Evolutionary conservation across 2,329 filamentous ascomycete species (phyloP), one percentile per base, ranked within the genome.

Genomic region (Penicillium sp.): DNA sequence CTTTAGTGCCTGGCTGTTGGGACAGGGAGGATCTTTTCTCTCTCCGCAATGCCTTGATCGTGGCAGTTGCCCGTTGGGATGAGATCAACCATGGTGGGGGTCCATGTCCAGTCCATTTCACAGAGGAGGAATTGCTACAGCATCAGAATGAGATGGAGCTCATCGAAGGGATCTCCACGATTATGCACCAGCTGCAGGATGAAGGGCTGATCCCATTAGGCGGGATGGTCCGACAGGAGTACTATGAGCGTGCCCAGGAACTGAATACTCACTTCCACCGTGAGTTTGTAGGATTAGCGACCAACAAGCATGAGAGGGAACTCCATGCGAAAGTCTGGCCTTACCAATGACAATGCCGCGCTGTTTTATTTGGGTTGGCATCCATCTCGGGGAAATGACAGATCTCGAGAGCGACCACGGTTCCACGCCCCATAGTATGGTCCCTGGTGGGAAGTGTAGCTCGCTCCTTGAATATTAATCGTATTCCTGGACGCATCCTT

Each of bases 11-110:
- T 16, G 28, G 43, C 2, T 52, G 44, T 25, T 52, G 45, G 48
- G 38, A 51, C 10, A 37, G 41, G 17, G 41, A 53, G 25, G 48
- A 51, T 33, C 37, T 45, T 7, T 51, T 53, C 33, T 53, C 45
- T 7, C 33, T 53, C n/a, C 44, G 41, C 18, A 41, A 53, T 35
- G 25, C 45, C n/a, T 19, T 50, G 23, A 43, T 51, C n/a, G 33
- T 28, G 14, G 30, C 45, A 13, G 34, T 47, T 11, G 41, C 48
- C 19, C 41, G 34, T 13, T 53, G 46, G 45, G 8, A 43, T 15
- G 32, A 47, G 6, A 35, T 53, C 7, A n/a, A 5, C 1, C 19
- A 27, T 9, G 16, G 14, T 36, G 16, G 21, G 32, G 33, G 7
- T 4, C 15, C 34, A 26, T 46, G 41, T 30, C 48, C 45, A 13